Percentiles rank a stretch among this genome's conserved stretches.
Evolutionary conservation across 1,284 basidiomycete genomes (phyloP).

Genomic region (Pseudozyma flocculosa): DNA sequence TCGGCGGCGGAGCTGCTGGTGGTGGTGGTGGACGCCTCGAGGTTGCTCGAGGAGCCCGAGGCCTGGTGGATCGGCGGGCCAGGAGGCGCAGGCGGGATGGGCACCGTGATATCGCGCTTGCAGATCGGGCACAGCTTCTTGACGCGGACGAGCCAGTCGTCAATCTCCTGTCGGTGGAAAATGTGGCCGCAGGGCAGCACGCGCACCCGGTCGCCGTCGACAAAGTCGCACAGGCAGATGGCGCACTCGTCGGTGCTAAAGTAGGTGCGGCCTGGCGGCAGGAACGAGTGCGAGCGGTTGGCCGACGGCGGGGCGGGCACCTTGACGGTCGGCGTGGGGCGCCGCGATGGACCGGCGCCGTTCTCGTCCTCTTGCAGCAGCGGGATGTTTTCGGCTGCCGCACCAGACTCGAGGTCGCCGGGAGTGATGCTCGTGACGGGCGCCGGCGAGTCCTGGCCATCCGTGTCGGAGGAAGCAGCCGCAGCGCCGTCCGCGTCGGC

Average conservation of each 20-base stretch:
- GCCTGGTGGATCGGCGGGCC: constrained; percentile 2
- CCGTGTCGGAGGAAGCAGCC: background rate
- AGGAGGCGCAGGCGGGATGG: constrained; percentile 33
- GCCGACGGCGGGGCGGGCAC: constrained; percentile 1
- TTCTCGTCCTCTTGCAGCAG: constrained; percentile 29
- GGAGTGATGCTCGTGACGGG: background rate
- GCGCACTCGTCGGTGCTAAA: constrained; percentile 54
- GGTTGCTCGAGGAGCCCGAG: background rate
- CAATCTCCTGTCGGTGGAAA: constrained; percentile 54
- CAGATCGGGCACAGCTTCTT: constrained; percentile 57
- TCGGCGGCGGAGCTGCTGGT: background rate
- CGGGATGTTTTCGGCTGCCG: constrained; percentile 20
- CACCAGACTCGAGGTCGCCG: constrained; percentile 22
- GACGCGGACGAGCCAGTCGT: constrained; percentile 52
- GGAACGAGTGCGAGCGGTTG: constrained; percentile 19
- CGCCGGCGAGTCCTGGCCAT: background rate
- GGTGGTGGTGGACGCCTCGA: background rate
- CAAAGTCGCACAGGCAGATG: constrained; percentile 54
- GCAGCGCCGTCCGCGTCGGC: background rate
- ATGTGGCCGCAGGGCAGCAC: constrained; percentile 56
- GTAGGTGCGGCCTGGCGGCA: constrained; percentile 44
- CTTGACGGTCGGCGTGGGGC: constrained; percentile 10
- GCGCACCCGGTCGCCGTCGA: constrained; percentile 52
- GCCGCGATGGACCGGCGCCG: constrained; percentile 33
- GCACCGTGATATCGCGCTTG: constrained; percentile 52